phyloP scores from a whole-genome alignment of 805 yeast genomes.

The Huiozyma sinensis region DNA sequence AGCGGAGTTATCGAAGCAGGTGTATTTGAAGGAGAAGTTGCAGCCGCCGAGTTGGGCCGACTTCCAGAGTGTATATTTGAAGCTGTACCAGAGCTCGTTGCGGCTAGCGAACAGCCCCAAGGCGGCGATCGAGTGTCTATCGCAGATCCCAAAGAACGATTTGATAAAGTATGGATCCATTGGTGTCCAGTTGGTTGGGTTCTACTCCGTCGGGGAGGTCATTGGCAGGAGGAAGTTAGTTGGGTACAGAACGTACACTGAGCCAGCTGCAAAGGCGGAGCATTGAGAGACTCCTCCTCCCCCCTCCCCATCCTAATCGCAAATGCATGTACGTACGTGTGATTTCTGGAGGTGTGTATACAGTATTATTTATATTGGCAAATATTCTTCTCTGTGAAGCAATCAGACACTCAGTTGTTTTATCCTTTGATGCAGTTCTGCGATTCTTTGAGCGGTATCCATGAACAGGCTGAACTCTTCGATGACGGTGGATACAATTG shows the following conservation, averaged over 20 bases:
- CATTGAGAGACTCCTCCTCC: neutral
- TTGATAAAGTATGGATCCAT: constrained; percentile 59
- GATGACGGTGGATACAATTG: constrained; percentile 49
- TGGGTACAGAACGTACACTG: constrained; percentile 50
- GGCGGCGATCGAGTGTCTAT: constrained; percentile 32
- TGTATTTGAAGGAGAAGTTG: constrained; percentile 84
- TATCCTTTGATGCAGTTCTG: constrained; percentile 53
- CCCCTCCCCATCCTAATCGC: neutral
- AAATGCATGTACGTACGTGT: neutral
- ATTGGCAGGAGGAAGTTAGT: constrained; percentile 90
- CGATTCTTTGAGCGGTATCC: constrained; percentile 65
- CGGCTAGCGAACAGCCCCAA: constrained; percentile 48
- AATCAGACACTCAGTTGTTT: constrained; percentile 12
- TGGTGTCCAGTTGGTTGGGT: constrained; percentile 76
- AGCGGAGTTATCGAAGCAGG: constrained; percentile 42
- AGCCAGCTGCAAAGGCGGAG: neutral
- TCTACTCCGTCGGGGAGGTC: constrained; percentile 90
- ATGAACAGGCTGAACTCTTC: constrained; percentile 62
- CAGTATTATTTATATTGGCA: neutral
- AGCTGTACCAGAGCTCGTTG: constrained; percentile 37
- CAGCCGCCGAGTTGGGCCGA: constrained; percentile 80
- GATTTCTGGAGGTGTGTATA: neutral
- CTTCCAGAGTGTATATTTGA: constrained; percentile 62
- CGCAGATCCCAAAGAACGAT: constrained; percentile 42
- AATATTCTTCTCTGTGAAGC: too few relatives aligned